Base-by-base conservation (phyloP, 441 rosid genomes). In the Arabidopsis hybrid region DNA sequence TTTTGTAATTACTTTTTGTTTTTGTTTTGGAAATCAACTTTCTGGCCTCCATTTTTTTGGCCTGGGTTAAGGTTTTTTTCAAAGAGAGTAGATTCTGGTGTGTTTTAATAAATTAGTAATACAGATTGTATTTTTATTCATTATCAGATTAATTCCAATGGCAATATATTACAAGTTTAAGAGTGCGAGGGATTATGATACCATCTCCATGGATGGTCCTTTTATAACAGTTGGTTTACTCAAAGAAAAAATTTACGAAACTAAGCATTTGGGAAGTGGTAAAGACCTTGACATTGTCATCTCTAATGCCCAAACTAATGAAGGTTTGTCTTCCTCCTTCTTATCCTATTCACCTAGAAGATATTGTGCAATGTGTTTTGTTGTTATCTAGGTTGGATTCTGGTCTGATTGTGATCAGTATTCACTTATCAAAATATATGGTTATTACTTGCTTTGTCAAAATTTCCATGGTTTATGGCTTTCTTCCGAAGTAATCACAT, bases 171-270 rank as follows among this genome's bases (percentile, higher is more conserved):
- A 93, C 88, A 95, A 95, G 83, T 95, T 93, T 86, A 93, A 95
- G 94, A 95, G 98, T 89, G 99, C 99, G 67, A 88, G 84, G 95
- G 97, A 87, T 83, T 95, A 86, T 83, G 97, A 95, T 89, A 87
- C 95, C 69, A 85, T 95, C 74, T 18, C 91, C 71, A 84, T 93
- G 95, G 98, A 93, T 81, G 97, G 99, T 40, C 91, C 97, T 57
- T 91, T 95, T 87, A 89, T 95, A 81, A 83, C 97, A 17, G 97
- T 93, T 81, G 97, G 97, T 86, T 84, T 84, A 71, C 83, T 95
- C 92, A 95, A 95, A 93, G 97, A 95, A 83, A 93, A 89, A 89
- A 82, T 95, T 38, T 93, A 91, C 83, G 94, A 93, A 91, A 84
- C 95, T 74, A 95, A 93, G 99, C 99, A 91, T 78, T 84, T 91